phyloP scores from a whole-genome alignment of 257 asterid species.

The Ehretia macrophylla region DNA sequence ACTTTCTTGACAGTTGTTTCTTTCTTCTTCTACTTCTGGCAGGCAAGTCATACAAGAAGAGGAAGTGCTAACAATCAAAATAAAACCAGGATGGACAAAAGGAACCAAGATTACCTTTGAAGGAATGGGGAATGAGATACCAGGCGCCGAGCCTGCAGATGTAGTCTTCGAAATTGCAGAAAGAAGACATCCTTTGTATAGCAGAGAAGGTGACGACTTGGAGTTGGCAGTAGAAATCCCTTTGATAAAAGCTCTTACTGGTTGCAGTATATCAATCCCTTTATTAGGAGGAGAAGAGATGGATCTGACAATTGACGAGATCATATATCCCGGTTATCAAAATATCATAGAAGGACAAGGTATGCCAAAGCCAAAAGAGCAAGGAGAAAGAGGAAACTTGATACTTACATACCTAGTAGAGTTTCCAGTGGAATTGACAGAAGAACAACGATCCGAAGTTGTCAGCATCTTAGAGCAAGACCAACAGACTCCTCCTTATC shows the following conservation, averaged over 20 bases:
- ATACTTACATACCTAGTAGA: slow-evolving; percentile 40
- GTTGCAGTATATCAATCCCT: slow-evolving; percentile 52
- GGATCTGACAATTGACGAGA: slow-evolving; percentile 44
- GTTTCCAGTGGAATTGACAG: slow-evolving; percentile 57
- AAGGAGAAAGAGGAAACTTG: slow-evolving; percentile 59
- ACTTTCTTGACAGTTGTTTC: not conserved
- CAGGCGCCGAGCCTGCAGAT: slow-evolving; percentile 42
- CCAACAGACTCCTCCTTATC: too few relatives aligned
- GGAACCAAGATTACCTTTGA: slow-evolving; percentile 71
- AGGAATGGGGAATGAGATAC: slow-evolving; percentile 54
- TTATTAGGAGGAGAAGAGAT: slow-evolving; percentile 43
- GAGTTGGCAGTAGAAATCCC: slow-evolving; percentile 45
- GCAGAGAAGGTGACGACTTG: slow-evolving; percentile 57
- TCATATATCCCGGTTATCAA: slow-evolving; percentile 54
- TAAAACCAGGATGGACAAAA: slow-evolving; percentile 68
- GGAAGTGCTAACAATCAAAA: slow-evolving; percentile 57
- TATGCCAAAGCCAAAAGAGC: slow-evolving; percentile 62
- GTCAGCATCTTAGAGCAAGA: slow-evolving; percentile 27
- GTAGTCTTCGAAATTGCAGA: slow-evolving; percentile 51
- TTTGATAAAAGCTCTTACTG: slow-evolving; percentile 57
- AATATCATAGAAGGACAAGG: slow-evolving; percentile 59
- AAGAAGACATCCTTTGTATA: slow-evolving; percentile 41
- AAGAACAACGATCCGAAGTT: slow-evolving; percentile 42
- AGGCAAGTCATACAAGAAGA: slow-evolving; percentile 51
- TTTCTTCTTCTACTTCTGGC: not conserved